Conservation (phyloP, 2,329 filamentous ascomycete species). For the Aspergillus awamori region DNA sequence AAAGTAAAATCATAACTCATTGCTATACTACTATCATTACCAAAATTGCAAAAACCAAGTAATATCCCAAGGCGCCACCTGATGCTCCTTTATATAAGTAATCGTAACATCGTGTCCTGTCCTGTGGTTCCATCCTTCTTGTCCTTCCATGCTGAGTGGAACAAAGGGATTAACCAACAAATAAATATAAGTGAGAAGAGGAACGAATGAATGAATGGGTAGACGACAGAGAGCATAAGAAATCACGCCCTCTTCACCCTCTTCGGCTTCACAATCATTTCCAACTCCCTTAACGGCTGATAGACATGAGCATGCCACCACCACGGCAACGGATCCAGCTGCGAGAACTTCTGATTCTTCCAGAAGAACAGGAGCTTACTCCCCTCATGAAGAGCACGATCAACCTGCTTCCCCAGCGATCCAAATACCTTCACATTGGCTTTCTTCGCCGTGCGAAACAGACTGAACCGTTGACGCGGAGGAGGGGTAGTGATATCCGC, state of each 20-base stretch:
- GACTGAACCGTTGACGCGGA: slow-evolving; percentile 3
- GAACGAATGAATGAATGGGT: neutral
- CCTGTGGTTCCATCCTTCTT: neutral
- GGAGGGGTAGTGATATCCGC: slow-evolving; percentile 4
- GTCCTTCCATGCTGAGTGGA: neutral
- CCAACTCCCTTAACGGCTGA: slow-evolving; percentile 48
- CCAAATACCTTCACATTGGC: slow-evolving; percentile 9
- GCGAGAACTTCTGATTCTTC: slow-evolving; percentile 58
- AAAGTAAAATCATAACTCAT: no score
- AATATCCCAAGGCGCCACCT: slow-evolving; percentile 37
- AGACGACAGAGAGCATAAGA: neutral
- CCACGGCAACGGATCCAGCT: slow-evolving; percentile 60
- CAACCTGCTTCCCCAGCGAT: slow-evolving; percentile 12
- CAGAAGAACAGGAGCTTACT: slow-evolving; percentile 50
- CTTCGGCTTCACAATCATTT: slow-evolving; percentile 9
- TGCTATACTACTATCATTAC: no score
- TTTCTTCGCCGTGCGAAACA: slow-evolving; percentile 11
- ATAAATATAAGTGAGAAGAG: neutral
- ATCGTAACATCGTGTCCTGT: neutral
- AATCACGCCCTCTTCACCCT: neutral
- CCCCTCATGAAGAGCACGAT: slow-evolving; percentile 26
- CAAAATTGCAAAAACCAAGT: neutral
- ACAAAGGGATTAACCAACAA: slow-evolving; percentile 1
- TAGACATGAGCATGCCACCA: slow-evolving; percentile 62
- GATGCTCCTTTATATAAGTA: slow-evolving; percentile 36